These are phyloP conservation scores for Triadica sebifera DNA, from an alignment of 345 rosid species.

Conservation along the genomic window DNA sequence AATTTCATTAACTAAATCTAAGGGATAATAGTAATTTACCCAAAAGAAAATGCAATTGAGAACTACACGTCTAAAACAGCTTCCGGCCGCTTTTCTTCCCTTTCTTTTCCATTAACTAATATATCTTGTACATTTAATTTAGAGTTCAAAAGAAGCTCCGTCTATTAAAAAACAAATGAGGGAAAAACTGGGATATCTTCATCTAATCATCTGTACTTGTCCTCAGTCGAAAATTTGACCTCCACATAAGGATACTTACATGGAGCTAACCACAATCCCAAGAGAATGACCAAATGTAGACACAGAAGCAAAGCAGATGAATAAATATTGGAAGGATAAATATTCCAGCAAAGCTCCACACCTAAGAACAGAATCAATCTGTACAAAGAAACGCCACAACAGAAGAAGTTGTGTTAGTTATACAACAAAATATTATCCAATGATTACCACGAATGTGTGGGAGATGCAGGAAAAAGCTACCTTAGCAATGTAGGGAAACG, in stretches of 20 bases:
- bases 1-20: too few relatives aligned
- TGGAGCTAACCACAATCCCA: conserved; percentile 71
- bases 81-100: too few relatives aligned
- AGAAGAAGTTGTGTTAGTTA: too few relatives aligned
- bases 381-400: background rate
- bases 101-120: background rate
- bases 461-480: conserved; percentile 30
- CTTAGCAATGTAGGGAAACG: conserved; percentile 64
- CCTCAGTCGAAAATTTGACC: background rate
- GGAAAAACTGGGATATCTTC: background rate
- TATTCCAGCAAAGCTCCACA: conserved; percentile 87
- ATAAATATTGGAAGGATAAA: conserved; percentile 66
- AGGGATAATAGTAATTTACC: too few relatives aligned
- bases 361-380: conserved; percentile 66
- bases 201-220: conserved; percentile 19
- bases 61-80: too few relatives aligned
- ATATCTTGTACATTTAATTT: background rate
- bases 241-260: conserved; percentile 48
- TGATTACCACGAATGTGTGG: background rate
- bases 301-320: conserved; percentile 67
- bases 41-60: too few relatives aligned
- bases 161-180: background rate
- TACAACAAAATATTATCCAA: background rate
- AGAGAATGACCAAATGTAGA: conserved; percentile 55
- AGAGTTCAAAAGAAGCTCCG: background rate